Percentiles rank a stretch among this genome's conserved stretches.
phyloP scores from a whole-genome alignment of 208 protist species.

The Leishmania martiniquensis region DNA sequence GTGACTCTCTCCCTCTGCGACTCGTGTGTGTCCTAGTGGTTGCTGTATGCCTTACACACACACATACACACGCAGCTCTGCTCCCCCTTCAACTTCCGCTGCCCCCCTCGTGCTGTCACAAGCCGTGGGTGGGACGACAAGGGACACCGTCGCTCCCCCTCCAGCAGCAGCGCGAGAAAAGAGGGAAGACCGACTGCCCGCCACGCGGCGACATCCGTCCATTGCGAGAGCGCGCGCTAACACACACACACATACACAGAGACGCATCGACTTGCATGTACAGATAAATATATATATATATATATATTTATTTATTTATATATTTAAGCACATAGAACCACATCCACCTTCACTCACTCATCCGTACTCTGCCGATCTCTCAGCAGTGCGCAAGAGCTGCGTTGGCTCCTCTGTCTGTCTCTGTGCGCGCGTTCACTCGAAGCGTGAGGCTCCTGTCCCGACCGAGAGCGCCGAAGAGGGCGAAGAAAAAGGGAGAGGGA shows the following conservation, averaged over 20 bases:
- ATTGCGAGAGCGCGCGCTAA: too few species aligned
- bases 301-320: neutral
- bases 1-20: neutral
- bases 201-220: too few species aligned
- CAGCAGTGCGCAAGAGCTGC: neutral
- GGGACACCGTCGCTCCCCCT: neutral
- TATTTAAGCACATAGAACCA: neutral
- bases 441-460: too few species aligned
- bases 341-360: conserved; percentile 8
- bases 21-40: neutral
- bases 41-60: too few species aligned
- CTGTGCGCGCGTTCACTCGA: neutral
- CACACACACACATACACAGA: conserved; percentile 8
- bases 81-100: neutral
- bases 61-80: neutral
- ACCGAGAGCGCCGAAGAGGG: too few species aligned
- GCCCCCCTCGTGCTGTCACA: neutral
- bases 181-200: too few species aligned
- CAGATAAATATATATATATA: conserved; percentile 1
- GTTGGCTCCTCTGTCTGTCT: neutral
- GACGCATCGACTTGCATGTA: conserved; percentile 11
- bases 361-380: neutral
- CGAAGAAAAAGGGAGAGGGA: neutral
- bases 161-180: conserved; percentile 13
- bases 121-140: neutral